Base-by-base conservation (phyloP, 768 basidiomycete species). In the Brasilioporus rufonigricans region DNA sequence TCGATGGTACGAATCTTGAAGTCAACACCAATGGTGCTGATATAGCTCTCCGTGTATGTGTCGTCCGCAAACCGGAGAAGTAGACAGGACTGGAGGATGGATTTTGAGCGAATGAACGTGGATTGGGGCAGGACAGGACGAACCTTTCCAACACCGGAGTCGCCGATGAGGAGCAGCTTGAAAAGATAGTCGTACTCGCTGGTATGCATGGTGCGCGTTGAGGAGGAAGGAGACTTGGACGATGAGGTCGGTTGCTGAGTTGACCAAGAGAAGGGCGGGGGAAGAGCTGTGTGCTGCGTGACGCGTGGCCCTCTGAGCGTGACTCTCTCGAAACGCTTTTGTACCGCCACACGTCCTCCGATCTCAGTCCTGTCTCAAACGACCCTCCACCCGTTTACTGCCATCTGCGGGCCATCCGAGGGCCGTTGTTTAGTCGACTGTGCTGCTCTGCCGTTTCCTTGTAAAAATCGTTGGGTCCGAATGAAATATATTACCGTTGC, bases 1-100 rank as follows among this genome's bases (percentile, higher is more conserved):
- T 98, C 96, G 74, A 98, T 98, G 33, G 96, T 98, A 57, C 96
- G 85, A 77, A 98, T 98, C 87, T 95, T 96, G 78, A 97, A 97
- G 78, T 97, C 94, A 55, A 98, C 93, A 61, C 97, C 97, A 73
- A 98, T 98, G 36, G 96, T 98, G 55, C 88, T 91, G 70, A 98
- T 95, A 75, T 96, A 98, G 64, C 90, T 93, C 72, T 96, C 93
- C 49, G 96, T 97, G 80, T 95, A 98, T 48, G 93, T 91, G 73
- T 98, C 96, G 75, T 98, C 96, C 57, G 91, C 90, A 66, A 93
- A 93, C 71, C 92, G 92, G 61, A 93, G 81, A 59, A 93, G 85
- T 63, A 93, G 78, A 76, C 91, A 93, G 45, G 95, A 98, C 88
- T 98, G 74, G 50, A 71, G 73, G 61, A 47, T 36, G 29, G 59